Base-by-base conservation (phyloP, 139 green algal species). In the Microglena sp. region DNA sequence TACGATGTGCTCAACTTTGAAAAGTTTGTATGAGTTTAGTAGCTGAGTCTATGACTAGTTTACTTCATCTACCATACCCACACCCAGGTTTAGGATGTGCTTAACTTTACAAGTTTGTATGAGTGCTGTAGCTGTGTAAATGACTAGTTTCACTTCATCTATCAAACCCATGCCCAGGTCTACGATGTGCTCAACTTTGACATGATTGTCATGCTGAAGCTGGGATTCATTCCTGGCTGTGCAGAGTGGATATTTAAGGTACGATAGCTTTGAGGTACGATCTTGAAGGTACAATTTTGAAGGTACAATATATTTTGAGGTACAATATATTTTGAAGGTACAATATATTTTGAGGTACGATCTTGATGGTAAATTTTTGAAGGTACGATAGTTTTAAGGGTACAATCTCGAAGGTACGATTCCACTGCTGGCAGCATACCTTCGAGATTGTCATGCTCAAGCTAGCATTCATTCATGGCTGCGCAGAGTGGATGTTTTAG, bases 111-210 rank as follows among this genome's bases (percentile, higher is more conserved):
- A 95, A 98, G 86, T 93, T 96, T 24, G n/a, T n/a, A n/a, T n/a
- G n/a, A n/a, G n/a, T n/a, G n/a, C n/a, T n/a, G n/a, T n/a, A n/a
- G n/a, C n/a, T n/a, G n/a, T n/a, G n/a, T n/a, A n/a, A n/a, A n/a
- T n/a, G n/a, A n/a, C n/a, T n/a, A n/a, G n/a, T n/a, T n/a, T n/a
- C n/a, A n/a, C n/a, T n/a, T n/a, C n/a, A n/a, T n/a, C n/a, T n/a
- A n/a, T n/a, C n/a, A n/a, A n/a, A n/a, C 27, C 22, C 28, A 4
- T 15, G 0, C 22, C 11, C 66, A 91, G 76, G 79, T 99, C 30
- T 99, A 90, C 77, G 94, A 99, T 69, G 86, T 99, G 15, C 68
- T 88, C 22, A 94, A 75, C 56, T 97, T 96, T 59, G 94, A 99
- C 85, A 95, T 99, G 87, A 94, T 96, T 34, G 76, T 87, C 11